These are phyloP conservation scores for Penicillium digitatum DNA, from an alignment of 2,329 filamentous ascomycete genomes.

Conservation along the genomic window DNA sequence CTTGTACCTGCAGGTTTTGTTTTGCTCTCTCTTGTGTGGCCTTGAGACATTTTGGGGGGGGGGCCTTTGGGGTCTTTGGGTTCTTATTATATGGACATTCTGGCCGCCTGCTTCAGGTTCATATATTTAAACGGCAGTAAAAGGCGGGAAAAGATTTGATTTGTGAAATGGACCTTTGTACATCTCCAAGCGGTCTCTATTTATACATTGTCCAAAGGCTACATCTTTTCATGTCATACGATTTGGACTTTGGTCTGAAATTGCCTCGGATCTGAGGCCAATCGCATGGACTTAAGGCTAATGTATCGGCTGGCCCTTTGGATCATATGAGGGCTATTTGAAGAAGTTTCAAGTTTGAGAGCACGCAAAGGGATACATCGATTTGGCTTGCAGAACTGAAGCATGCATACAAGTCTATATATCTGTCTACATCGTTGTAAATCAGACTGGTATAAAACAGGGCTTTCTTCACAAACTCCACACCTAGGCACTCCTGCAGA, in stretches of 20 bases:
- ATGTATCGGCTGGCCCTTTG: not conserved
- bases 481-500: not conserved
- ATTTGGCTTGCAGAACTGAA: not conserved
- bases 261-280: constrained; percentile 2
- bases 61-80: too few relatives aligned
- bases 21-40: not conserved
- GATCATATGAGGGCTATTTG: not conserved
- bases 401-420: not conserved
- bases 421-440: not conserved
- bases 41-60: too few relatives aligned
- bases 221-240: not conserved
- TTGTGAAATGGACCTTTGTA: too few relatives aligned
- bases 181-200: not conserved
- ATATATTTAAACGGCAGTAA: too few relatives aligned
- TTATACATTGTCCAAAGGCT: not conserved
- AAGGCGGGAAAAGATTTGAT: too few relatives aligned
- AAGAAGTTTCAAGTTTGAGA: not conserved
- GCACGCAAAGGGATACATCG: not conserved
- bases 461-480: not conserved
- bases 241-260: not conserved
- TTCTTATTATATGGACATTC: too few relatives aligned
- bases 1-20: not conserved
- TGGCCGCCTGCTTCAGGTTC: too few relatives aligned
- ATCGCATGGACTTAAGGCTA: constrained; percentile 4
- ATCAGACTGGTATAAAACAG: not conserved